Evolutionary conservation across 2,329 filamentous ascomycete species (phyloP).

Genomic region (Colletotrichum tamarilloi): DNA sequence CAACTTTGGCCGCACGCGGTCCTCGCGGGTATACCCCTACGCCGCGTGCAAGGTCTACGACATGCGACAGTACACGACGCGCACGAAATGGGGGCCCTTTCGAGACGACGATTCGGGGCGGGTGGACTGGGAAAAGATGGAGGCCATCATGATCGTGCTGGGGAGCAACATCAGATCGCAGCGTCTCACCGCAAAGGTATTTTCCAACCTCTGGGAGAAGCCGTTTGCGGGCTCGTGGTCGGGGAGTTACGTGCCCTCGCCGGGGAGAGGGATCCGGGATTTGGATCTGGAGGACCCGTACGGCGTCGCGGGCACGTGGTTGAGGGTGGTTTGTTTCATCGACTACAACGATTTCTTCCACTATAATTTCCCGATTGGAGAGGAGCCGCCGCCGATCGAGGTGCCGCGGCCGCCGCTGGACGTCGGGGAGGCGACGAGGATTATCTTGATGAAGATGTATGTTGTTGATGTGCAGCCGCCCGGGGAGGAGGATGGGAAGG

Average conservation of each 20-base stretch:
- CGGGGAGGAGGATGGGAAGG: conserved; percentile 66
- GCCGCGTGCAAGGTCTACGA: conserved; percentile 80
- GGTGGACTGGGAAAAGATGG: conserved; percentile 85
- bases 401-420: conserved; percentile 62
- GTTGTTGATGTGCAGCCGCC: conserved; percentile 71
- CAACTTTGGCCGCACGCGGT: conserved; percentile 48
- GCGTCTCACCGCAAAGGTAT: conserved; percentile 56
- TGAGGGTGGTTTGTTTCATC: conserved; percentile 67
- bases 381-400: conserved; percentile 51
- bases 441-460: conserved; percentile 75
- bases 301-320: conserved; percentile 76
- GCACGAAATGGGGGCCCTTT: conserved; percentile 78
- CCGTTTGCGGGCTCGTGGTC: conserved; percentile 68
- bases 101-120: conserved; percentile 67
- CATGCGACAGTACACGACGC: conserved; percentile 72
- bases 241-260: conserved; percentile 56
- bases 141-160: conserved; percentile 78
- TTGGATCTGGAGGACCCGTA: conserved; percentile 74
- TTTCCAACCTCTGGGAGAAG: conserved; percentile 63
- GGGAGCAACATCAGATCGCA: conserved; percentile 69
- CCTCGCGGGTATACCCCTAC: conserved; percentile 62
- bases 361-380: conserved; percentile 73
- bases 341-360: conserved; percentile 79
- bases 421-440: conserved; percentile 73
- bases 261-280: conserved; percentile 48